Base-by-base conservation (phyloP, 2,329 filamentous ascomycete genomes). In the Didymosphaeria variabile region DNA sequence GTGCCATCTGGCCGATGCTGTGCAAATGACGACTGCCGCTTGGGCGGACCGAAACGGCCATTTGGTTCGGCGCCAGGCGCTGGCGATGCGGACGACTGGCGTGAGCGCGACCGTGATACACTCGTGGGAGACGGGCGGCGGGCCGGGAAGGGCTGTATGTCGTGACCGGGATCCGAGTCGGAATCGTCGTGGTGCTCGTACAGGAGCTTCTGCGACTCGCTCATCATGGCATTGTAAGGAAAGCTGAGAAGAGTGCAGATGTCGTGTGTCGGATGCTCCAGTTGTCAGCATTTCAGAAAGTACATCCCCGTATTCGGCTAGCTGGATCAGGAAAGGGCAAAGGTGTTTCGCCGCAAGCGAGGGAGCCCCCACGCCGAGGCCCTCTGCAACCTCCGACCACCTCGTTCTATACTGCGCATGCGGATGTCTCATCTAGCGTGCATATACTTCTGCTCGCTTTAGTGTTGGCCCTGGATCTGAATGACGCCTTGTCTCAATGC, bases 1-100 rank as follows among this genome's bases (percentile, higher is more conserved):
- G 86, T 85, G 62, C 82, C 82, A 67, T 80, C 76, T 6, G 79
- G 77, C 54, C 82, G 73, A 15, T 74, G 78, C 58, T 83, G 82
- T 2, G 82, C 82, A 60, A 84, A 80, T 0, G 81, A 83, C 8
- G 78, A 80, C 58, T 79, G 76, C 15, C 79, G 74, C 61, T 75
- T 75, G 29, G 69, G 63, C 53, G 63, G 62, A 38, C 55, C 59
- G 36, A 52, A 56, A 55, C 8, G 72, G 70, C 31, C 68, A 65
- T 40, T 54, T 19, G 55, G 34, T 17, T 45, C 7, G 13, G 67
- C 65, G 47, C 67, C 69, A 9, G 67, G 67, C 26, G 67, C 72
- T 59, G 73, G 74, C 3, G 75, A 77, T 15, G 67, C 60, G 19
- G 74, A 77, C 1, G 69, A 65, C 31, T 69, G 65, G 57, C 72